Conservation (phyloP, 129 eudicot species). For the Mikania micrantha region DNA sequence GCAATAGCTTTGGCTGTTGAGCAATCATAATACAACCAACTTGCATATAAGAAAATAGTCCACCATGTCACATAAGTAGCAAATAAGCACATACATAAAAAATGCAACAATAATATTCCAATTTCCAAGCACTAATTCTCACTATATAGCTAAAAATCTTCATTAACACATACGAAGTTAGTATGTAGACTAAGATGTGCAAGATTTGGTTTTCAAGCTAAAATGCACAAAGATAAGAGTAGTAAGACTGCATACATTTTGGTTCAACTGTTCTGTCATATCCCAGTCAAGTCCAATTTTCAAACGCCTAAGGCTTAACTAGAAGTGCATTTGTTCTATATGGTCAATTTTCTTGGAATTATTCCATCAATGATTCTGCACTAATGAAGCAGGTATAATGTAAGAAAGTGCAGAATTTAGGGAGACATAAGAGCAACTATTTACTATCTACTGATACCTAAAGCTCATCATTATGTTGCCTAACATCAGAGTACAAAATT, state of each 20-base stretch:
- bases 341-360: not conserved
- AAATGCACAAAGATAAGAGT: not conserved
- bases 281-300: not conserved
- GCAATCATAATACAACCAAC: constrained; percentile 19
- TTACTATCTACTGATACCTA: not conserved
- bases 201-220: not conserved
- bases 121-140: not conserved
- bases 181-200: not conserved
- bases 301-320: constrained; percentile 1
- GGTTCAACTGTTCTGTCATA: not conserved
- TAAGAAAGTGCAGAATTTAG: not conserved
- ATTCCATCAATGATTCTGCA: not conserved
- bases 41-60: constrained; percentile 1
- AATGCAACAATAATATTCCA: not conserved
- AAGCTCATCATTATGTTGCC: not conserved
- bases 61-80: constrained; percentile 9
- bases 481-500: not conserved
- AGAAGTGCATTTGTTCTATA: not conserved
- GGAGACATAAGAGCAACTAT: constrained; percentile 3
- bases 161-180: constrained; percentile 1
- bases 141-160: not conserved
- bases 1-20: constrained; percentile 62
- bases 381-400: not conserved
- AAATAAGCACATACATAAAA: not conserved
- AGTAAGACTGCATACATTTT: constrained; percentile 10